Base-by-base conservation (phyloP, 2,329 filamentous ascomycete genomes). In the Clonostachys rhizophaga region DNA sequence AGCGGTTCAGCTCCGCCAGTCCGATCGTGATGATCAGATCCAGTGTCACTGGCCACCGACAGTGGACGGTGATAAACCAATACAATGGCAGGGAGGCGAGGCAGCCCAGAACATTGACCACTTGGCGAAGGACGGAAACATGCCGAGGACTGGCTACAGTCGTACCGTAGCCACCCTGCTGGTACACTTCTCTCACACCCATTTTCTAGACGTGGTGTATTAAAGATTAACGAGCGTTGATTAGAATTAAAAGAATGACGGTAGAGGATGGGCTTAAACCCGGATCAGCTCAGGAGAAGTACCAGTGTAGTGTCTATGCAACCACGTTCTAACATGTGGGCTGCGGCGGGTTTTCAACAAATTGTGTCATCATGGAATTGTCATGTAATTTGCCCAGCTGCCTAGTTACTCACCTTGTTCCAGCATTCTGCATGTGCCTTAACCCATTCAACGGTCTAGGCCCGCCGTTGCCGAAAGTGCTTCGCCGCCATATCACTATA, bases 11-110 rank as follows among this genome's bases (percentile, higher is more conserved):
- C 46, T 57, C 55, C 1, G 55, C 47, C 13, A 57, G 47, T 12
- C 42, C 33, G 18, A 57, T 49, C 7, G 54, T 57, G 20, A 55
- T 42, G 46, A 56, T 44, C 40, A 55, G 44, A 44, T 57, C 55
- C 16, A 56, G 45, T 3, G 55, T 57, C 11, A 57, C 54, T 4
- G 55, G 55, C 43, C 48, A 57, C n/a, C 48, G 51, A 36, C 54
- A 55, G 34, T 52, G 47, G n/a, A 55, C 50, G 13, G 54, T 52
- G 39, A 50, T 41, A 5, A 49, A 16, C 51, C 51, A 55, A 45
- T 51, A 56, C 5, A 54, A 34, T 12, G 55, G 55, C 3, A 55
- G 44, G 6, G 42, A 49, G 8, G 52, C 18, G 13, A 57, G 24
- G 44, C 54, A 53, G n/a, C 55, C 55, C 6, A 52, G 9, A 36